Evolutionary conservation across 2,329 filamentous ascomycete species (phyloP), one percentile per base, ranked within the genome.

Genomic region (Dactylellina sp.): DNA sequence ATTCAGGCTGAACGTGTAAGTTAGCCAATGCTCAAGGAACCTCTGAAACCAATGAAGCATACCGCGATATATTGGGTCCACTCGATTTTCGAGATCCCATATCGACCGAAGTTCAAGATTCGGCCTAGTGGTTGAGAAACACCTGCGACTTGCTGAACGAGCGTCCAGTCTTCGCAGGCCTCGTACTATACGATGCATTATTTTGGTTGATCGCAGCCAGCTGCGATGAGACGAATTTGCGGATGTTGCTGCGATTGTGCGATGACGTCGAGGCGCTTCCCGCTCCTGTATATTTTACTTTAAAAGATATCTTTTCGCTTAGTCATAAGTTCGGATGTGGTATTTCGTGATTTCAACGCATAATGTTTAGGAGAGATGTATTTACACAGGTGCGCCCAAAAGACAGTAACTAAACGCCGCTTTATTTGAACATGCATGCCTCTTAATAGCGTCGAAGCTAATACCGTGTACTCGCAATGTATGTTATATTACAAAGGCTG

Each of bases 11-110:
- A 18, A 24, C 7, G 61, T 62, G 53, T 74, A 53, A 74, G 56
- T 74, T 44, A 74, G 70, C 37, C 56, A 18, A 55, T 25, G 37
- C 7, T 42, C 46, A 9, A 20, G 14, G 24, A 46, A 1, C 20
- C 24, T 16, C 11, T 22, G 35, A 16, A 11, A n/a, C 24, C 7
- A 20, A 14, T 28, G 1, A 6, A 52, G n/a, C 50, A 22, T 75
- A 75, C 71, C 71, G 71, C 71, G 71, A 55, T 75, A 75, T 63
- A 63, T 46, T n/a, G 64, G 63, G 6, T 70, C 50, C 11, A 63
- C 53, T 14, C 37, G 52, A 16, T 70, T 55, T 16, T 68, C 63
- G 18, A 75, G 59, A 2, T 75, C 71, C 71, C 71, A 75, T 70
- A 75, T 75, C 25, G 71, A 70, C n/a, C 57, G 56, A 22, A 75